A percentile compares a stretch with the other conserved stretches of the same genome.
These are phyloP conservation scores for Vitis rupestris DNA, from an alignment of 164 flowering plant species.

Conservation along the genomic window DNA sequence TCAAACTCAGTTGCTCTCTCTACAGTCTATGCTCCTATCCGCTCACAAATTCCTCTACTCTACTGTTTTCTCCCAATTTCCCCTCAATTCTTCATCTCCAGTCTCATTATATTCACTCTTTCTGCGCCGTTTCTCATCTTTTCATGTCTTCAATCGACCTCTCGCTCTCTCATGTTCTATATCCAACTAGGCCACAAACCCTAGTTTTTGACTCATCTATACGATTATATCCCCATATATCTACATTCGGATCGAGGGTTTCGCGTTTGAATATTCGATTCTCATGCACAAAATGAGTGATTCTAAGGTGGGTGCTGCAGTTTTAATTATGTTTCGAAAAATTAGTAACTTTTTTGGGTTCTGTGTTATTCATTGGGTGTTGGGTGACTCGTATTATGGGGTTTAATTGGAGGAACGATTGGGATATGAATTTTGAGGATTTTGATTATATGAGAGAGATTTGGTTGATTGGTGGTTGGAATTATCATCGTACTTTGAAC, in stretches of 20 bases:
- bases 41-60: no score
- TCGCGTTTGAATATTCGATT: neutral
- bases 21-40: no score
- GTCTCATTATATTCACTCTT: conserved; percentile 26
- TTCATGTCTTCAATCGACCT: conserved; percentile 40
- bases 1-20: no score
- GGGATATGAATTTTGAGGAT: neutral
- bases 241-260: conserved; percentile 5
- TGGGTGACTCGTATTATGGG: neutral
- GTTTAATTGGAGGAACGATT: neutral
- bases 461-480: neutral
- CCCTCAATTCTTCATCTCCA: neutral
- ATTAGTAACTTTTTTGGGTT: neutral
- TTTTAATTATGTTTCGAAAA: neutral
- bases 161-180: conserved; percentile 13
- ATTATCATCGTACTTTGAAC: neutral
- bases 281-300: conserved; percentile 24
- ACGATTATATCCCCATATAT: neutral
- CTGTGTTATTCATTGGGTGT: neutral
- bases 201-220: conserved; percentile 10
- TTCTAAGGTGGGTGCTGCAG: conserved; percentile 19
- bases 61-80: no score
- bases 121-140: conserved; percentile 10
- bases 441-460: neutral
- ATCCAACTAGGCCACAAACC: conserved; percentile 23